A percentile compares a stretch with the other conserved stretches of the same genome.
Evolutionary conservation across 805 yeast species (phyloP).

Genomic region (Clavispora santaluciae): DNA sequence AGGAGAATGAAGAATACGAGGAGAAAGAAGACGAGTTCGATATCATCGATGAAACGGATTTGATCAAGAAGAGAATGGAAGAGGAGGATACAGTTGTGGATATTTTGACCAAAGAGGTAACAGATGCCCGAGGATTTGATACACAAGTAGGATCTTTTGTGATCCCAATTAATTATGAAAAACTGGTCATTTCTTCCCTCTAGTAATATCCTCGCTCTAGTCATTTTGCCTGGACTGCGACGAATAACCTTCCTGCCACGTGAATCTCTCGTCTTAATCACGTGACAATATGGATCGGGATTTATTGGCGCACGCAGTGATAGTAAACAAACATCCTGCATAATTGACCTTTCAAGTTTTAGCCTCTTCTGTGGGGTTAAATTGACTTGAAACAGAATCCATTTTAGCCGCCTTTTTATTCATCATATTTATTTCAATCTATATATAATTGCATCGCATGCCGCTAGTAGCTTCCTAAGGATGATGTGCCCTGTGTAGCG

Average conservation of each 20-base stretch:
- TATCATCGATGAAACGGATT: constrained; percentile 61
- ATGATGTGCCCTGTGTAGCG: not conserved
- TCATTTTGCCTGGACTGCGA: too few relatives aligned
- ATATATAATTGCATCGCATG: not conserved
- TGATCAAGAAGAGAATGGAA: constrained; percentile 55
- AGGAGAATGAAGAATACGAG: constrained; percentile 81
- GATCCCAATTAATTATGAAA: constrained; percentile 48
- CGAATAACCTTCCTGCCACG: not conserved
- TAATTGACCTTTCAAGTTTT: not conserved
- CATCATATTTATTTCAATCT: not conserved
- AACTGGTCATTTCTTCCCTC: constrained; percentile 5
- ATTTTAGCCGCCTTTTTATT: not conserved
- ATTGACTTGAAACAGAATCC: not conserved
- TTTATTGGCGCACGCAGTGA: not conserved
- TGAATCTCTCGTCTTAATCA: not conserved
- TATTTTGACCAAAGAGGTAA: constrained; percentile 55
- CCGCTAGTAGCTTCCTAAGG: not conserved
- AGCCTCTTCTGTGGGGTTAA: not conserved
- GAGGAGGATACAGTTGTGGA: constrained; percentile 61
- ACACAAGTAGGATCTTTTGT: constrained; percentile 48
- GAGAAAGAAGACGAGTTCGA: constrained; percentile 94
- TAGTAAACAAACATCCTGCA: constrained; percentile 2
- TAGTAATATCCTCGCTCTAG: not conserved
- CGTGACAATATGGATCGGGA: not conserved
- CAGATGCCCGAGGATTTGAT: constrained; percentile 71